These are phyloP conservation scores for Fagus sylvatica DNA, from an alignment of 306 rosid species.

Conservation along the genomic window DNA sequence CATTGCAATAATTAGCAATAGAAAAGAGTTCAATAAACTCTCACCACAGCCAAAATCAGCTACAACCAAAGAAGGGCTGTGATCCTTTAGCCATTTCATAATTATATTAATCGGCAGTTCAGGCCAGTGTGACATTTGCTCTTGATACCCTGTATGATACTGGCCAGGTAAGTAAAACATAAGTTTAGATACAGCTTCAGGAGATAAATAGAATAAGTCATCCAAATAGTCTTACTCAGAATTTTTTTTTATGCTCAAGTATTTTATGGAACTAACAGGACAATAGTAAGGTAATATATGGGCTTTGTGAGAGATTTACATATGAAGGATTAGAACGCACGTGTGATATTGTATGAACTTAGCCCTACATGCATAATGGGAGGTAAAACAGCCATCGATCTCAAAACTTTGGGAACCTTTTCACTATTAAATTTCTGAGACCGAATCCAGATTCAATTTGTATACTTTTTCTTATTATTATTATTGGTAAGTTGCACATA, in stretches of 20 bases:
- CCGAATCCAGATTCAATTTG: background rate
- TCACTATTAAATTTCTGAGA: background rate
- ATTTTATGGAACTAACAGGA: background rate
- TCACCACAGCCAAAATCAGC: constrained; percentile 99
- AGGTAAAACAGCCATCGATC: background rate
- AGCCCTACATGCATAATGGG: background rate
- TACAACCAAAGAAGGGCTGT: constrained; percentile 63
- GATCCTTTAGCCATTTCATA: constrained; percentile 75
- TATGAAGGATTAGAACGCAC: background rate
- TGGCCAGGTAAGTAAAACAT: constrained; percentile 43
- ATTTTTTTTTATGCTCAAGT: background rate
- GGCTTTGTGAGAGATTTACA: background rate
- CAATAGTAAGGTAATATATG: background rate
- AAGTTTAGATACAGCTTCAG: constrained; percentile 16
- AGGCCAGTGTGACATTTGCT: constrained; percentile 93
- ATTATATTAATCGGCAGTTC: constrained; percentile 82
- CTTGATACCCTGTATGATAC: constrained; percentile 97
- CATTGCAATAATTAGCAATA: background rate
- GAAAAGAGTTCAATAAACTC: constrained; percentile 21
- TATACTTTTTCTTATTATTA: background rate
- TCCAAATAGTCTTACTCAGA: background rate
- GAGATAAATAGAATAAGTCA: constrained; percentile 9
- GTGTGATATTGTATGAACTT: background rate
- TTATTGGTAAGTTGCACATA: too few relatives aligned
- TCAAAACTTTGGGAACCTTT: background rate